Conservation (phyloP, 495 filamentous ascomycete genomes). For the Trichodelitschia bisporula region DNA sequence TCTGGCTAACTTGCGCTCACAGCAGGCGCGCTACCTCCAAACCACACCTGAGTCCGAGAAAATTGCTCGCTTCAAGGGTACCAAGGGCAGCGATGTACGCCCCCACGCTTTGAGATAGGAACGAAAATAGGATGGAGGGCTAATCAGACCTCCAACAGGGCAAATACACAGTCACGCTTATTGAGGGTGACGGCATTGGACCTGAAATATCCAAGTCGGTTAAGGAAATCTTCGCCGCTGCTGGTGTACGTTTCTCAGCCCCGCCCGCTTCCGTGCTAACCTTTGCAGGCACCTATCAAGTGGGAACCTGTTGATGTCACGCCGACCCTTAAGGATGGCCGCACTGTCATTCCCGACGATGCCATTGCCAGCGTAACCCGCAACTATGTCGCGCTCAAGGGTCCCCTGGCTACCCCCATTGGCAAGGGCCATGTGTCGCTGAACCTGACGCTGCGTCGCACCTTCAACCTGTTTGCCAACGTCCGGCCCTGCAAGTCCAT, state of each 20-base stretch:
- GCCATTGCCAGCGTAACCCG: constrained; percentile 74
- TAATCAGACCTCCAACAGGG: constrained; percentile 28
- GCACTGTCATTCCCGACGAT: constrained; percentile 70
- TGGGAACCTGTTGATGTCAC: constrained; percentile 97
- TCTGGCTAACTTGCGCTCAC: constrained; percentile 11
- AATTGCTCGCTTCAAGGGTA: constrained; percentile 80
- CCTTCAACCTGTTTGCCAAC: constrained; percentile 99
- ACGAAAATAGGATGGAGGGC: constrained; percentile 1
- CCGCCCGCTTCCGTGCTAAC: constrained; percentile 2
- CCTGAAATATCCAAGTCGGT: constrained; percentile 93
- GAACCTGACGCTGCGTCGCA: constrained; percentile 91
- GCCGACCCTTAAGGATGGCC: constrained; percentile 74
- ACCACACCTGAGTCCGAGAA: constrained; percentile 34
- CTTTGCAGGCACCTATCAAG: constrained; percentile 54
- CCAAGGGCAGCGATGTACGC: constrained; percentile 69
- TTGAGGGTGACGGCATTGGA: constrained; percentile 96
- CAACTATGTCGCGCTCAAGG: constrained; percentile 94
- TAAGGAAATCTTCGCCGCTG: constrained; percentile 91
- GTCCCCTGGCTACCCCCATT: constrained; percentile 86
- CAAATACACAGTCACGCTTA: constrained; percentile 84
- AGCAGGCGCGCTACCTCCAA: constrained; percentile 17
- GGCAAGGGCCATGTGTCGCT: constrained; percentile 98
- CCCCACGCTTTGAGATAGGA: constrained; percentile 3
- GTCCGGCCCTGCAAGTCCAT: constrained; percentile 92
- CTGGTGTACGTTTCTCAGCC: constrained; percentile 36